Conservation (phyloP, 768 basidiomycete species). For the Suillus sp. region DNA sequence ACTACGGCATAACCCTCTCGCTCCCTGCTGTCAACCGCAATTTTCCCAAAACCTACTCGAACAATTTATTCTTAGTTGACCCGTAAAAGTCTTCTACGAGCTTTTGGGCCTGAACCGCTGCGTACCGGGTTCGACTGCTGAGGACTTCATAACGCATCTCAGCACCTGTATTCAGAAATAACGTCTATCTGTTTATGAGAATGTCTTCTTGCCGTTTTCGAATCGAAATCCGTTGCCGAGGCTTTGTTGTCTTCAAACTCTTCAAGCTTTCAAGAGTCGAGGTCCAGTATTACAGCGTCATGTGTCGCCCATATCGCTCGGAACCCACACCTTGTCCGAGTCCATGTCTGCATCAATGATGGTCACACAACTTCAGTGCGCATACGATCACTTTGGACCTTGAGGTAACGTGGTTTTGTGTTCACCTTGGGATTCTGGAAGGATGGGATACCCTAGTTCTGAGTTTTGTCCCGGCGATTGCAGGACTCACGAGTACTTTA, state of each 20-base stretch:
- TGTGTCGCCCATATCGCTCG: slow-evolving; percentile 96
- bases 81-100: slow-evolving; percentile 84
- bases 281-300: slow-evolving; percentile 39
- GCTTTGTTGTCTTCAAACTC: slow-evolving; percentile 95
- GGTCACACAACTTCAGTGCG: slow-evolving; percentile 84
- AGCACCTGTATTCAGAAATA: slow-evolving; percentile 96
- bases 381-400: slow-evolving; percentile 85
- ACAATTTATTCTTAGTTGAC: slow-evolving; percentile 87
- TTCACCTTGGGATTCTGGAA: slow-evolving; percentile 76
- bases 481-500: not conserved
- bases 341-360: slow-evolving; percentile 98
- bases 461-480: slow-evolving; percentile 21
- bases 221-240: slow-evolving; percentile 79
- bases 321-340: slow-evolving; percentile 98
- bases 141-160: slow-evolving; percentile 92
- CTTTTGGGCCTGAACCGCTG: slow-evolving; percentile 75
- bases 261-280: slow-evolving; percentile 46
- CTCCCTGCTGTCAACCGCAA: slow-evolving; percentile 62
- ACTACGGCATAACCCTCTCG: slow-evolving; percentile 85
- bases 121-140: slow-evolving; percentile 83
- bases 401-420: slow-evolving; percentile 92
- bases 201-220: slow-evolving; percentile 90
- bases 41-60: slow-evolving; percentile 71
- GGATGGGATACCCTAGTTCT: slow-evolving; percentile 82
- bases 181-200: slow-evolving; percentile 93